A percentile compares a stretch with the other conserved stretches of the same genome.
Conservation (phyloP, 1,284 basidiomycete species). For the Irpex sp. region DNA sequence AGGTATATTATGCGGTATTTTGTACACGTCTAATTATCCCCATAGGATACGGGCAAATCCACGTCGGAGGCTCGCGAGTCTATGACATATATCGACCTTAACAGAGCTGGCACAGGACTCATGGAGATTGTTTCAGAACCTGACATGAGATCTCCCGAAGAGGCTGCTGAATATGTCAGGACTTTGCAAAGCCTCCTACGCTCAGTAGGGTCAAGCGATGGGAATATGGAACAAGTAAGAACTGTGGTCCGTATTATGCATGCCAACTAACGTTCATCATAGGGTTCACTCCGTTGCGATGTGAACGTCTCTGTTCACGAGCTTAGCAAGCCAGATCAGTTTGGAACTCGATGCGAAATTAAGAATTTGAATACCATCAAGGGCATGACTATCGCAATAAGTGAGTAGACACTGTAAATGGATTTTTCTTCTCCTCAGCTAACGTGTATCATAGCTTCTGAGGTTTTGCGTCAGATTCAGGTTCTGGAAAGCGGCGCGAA, state of each 20-base stretch:
- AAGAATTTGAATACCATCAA: slow-evolving; percentile 96
- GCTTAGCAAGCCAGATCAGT: slow-evolving; percentile 45
- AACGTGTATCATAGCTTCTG: slow-evolving; percentile 43
- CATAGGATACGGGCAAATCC: slow-evolving; percentile 93
- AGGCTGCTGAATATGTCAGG: slow-evolving; percentile 88
- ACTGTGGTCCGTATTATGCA: background rate
- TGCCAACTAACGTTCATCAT: slow-evolving; percentile 1
- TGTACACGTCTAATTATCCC: slow-evolving; percentile 5
- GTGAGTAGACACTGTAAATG: slow-evolving; percentile 39
- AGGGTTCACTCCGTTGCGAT: slow-evolving; percentile 94
- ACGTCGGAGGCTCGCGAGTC: slow-evolving; percentile 57
- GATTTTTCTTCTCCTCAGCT: slow-evolving; percentile 5
- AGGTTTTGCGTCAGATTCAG: slow-evolving; percentile 69
- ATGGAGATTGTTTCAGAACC: slow-evolving; percentile 98
- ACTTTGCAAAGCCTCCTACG: slow-evolving; percentile 82
- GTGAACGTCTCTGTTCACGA: slow-evolving; percentile 91
- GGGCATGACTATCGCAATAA: slow-evolving; percentile 85
- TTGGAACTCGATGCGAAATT: slow-evolving; percentile 91
- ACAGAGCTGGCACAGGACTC: slow-evolving; percentile 85
- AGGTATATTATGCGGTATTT: slow-evolving; percentile 12
- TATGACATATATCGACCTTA: slow-evolving; percentile 79
- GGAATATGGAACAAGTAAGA: slow-evolving; percentile 93
- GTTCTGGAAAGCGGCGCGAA: slow-evolving; percentile 46
- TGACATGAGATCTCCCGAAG: slow-evolving; percentile 90
- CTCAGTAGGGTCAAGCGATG: slow-evolving; percentile 85